Evolutionary conservation across 2,329 filamentous ascomycete genomes (phyloP).

Genomic region (Dryadomyces sulphureus): DNA sequence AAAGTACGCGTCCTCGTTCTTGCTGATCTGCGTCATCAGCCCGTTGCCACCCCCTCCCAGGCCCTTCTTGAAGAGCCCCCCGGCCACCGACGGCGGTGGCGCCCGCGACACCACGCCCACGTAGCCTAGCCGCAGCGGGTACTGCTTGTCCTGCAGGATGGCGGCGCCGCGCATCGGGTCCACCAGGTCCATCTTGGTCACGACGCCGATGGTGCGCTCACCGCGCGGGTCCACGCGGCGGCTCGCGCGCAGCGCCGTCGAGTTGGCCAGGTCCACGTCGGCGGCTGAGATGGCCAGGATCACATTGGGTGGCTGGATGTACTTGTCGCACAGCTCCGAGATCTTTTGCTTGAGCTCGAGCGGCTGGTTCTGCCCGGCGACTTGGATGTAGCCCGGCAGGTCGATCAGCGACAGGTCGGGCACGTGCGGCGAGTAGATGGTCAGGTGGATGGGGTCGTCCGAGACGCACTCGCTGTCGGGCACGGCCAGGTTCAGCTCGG

Average conservation of each 20-base stretch:
- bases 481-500: constrained; percentile 87
- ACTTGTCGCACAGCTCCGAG: constrained; percentile 90
- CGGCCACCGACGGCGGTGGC: constrained; percentile 34
- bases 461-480: constrained; percentile 84
- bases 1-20: constrained; percentile 83
- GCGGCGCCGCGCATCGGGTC: constrained; percentile 64
- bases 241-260: constrained; percentile 78
- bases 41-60: constrained; percentile 35
- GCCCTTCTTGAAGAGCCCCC: constrained; percentile 68
- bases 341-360: constrained; percentile 90
- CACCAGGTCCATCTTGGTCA: constrained; percentile 98
- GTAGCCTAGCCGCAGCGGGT: constrained; percentile 87
- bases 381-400: constrained; percentile 93
- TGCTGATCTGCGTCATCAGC: constrained; percentile 64
- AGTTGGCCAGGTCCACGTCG: constrained; percentile 94
- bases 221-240: constrained; percentile 85
- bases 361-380: constrained; percentile 81
- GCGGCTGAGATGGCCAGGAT: constrained; percentile 95
- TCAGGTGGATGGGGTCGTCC: constrained; percentile 90
- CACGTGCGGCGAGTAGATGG: constrained; percentile 89
- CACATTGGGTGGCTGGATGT: constrained; percentile 90
- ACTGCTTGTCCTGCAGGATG: constrained; percentile 79
- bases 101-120: constrained; percentile 86
- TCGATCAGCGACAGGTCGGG: constrained; percentile 94
- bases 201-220: constrained; percentile 93